Evolutionary conservation across 805 yeast genomes (phyloP).

Genomic region (Suhomyces prunicola): DNA sequence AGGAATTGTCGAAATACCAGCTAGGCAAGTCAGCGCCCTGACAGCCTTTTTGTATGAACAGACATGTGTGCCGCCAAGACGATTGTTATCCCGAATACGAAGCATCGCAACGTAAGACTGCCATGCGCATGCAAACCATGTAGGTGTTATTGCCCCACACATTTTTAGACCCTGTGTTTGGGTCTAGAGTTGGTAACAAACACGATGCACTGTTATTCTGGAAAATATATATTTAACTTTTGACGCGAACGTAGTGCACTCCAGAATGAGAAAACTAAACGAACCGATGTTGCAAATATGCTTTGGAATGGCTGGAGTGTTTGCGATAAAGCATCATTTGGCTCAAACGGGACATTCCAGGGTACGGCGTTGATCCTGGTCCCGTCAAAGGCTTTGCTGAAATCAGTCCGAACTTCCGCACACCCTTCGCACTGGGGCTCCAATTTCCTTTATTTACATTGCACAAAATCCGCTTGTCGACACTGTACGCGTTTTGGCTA

Average conservation of each 20-base stretch:
- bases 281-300: neutral
- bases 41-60: neutral
- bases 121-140: neutral
- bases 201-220: neutral
- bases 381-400: neutral
- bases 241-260: neutral
- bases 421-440: neutral
- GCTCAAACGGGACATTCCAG: neutral
- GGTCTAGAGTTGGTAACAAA: neutral
- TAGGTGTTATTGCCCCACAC: neutral
- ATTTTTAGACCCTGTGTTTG: neutral
- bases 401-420: neutral
- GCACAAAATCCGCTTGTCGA: neutral
- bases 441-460: neutral
- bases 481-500: neutral
- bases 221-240: neutral
- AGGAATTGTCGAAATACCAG: neutral
- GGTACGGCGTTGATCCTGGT: neutral
- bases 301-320: neutral
- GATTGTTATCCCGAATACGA: neutral
- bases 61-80: neutral
- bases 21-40: neutral
- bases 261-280: neutral
- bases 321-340: neutral
- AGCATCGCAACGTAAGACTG: neutral